Percentiles rank a stretch among this genome's conserved stretches.
Evolutionary conservation across 768 basidiomycete genomes (phyloP).

Genomic region (Auricularia heimuer): DNA sequence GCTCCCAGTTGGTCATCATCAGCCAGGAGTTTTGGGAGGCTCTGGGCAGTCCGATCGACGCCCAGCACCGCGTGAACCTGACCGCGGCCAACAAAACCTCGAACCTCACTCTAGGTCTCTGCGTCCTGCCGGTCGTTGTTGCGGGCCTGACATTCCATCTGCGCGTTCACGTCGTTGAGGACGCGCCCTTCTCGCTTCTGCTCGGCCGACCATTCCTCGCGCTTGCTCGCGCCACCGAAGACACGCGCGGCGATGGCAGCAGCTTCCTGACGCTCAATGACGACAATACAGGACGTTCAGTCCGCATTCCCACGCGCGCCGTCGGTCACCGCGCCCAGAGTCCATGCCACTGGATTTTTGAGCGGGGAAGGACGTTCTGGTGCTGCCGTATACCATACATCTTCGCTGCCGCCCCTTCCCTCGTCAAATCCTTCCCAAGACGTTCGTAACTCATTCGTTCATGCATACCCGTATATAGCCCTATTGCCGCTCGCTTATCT

Average conservation of each 20-base stretch:
- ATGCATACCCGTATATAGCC: too few species aligned
- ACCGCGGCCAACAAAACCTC: neutral
- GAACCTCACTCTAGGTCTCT: neutral
- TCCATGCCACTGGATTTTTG: too few species aligned
- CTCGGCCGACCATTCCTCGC: slow-evolving; percentile 10
- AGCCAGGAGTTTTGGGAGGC: neutral
- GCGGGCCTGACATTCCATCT: neutral
- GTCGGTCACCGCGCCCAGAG: too few species aligned
- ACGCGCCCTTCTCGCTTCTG: slow-evolving; percentile 8
- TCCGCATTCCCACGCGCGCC: too few species aligned
- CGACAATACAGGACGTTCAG: neutral
- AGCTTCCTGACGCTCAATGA: neutral
- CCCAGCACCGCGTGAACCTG: neutral
- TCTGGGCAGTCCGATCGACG: neutral
- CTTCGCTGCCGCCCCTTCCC: too few species aligned
- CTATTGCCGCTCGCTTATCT: too few species aligned
- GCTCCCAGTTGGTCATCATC: neutral
- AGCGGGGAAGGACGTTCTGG: too few species aligned
- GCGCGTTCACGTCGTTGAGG: slow-evolving; percentile 9
- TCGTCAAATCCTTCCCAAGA: accelerated
- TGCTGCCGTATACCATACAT: too few species aligned
- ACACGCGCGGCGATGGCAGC: neutral
- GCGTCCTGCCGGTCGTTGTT: slow-evolving; percentile 1
- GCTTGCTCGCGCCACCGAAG: neutral
- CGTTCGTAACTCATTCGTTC: too few species aligned